Base-by-base conservation (phyloP, 805 yeast genomes). In the Yarrowia hollandica region DNA sequence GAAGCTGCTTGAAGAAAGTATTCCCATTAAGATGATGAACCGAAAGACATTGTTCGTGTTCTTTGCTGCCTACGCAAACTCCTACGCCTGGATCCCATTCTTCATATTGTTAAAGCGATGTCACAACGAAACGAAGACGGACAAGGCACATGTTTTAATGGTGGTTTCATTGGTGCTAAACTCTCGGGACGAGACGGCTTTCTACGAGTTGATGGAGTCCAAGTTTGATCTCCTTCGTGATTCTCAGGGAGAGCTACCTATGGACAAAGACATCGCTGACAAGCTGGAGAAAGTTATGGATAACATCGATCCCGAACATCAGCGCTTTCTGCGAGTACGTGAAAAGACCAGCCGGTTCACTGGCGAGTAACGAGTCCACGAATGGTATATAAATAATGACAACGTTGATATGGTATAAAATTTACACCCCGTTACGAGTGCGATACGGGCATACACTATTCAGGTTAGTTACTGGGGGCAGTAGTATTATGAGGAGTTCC, bases 11-110 rank as follows among this genome's bases (percentile, higher is more conserved):
- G 57, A 54, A 18, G 23, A 31, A n/a, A 19, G 34, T 4, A 5
- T 34, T 7, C 22, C 28, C 7, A 50, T 60, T 19, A 23, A 41
- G 8, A 37, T 28, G 35, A 31, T 28, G 18, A 28, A 22, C 33
- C 26, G 54, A 21, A 21, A 14, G 22, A 41, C 56, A 2, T 30
- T 56, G 18, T 56, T 19, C 16, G n/a, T 56, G 18, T 28, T 56
- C 8, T 28, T 56, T 14, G 31, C 39, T 1, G 31, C 60, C 18
- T 56, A 56, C 59, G 61, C 61, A 11, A 61, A 60, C 21, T 25
- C 41, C 12, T 52, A 52, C 19, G 35, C 22, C 9, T 52, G 58
- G 58, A 14, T 2, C 11, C 7, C 25, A 10, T 52, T 35, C 14
- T 35, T 25, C 34, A 18, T 12, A 16, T 34, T 52, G 3, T 14